phyloP scores from a whole-genome alignment of 1,284 basidiomycete species.

The Ustilago nuda region DNA sequence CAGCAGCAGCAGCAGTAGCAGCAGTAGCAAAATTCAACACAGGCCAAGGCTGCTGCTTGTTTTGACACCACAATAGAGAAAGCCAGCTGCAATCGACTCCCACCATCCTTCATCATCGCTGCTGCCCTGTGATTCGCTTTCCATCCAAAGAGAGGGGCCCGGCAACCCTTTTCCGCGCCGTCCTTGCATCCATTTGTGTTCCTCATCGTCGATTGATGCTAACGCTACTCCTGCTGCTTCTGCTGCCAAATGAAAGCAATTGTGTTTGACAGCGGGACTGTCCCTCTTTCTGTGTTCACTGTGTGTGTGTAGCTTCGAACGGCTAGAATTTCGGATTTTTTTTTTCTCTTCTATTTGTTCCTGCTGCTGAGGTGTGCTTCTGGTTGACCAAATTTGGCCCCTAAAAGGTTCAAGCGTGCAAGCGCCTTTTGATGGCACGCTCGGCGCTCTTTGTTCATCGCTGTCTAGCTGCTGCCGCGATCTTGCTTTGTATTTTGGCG shows the following conservation, averaged over 20 bases:
- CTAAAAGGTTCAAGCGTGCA: not conserved
- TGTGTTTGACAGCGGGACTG: conserved; percentile 10
- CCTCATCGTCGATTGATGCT: not conserved
- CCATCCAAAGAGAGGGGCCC: conserved; percentile 4
- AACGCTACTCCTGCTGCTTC: not conserved
- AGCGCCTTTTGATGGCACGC: not conserved
- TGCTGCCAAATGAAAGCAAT: not conserved
- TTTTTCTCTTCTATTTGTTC: not conserved
- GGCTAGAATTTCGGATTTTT: conserved; percentile 2
- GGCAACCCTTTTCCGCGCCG: conserved; percentile 15
- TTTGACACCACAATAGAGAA: conserved; percentile 3
- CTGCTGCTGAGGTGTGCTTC: not conserved
- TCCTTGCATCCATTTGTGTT: not conserved
- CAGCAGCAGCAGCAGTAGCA: not conserved
- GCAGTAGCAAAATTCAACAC: not conserved
- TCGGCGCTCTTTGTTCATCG: conserved; percentile 2
- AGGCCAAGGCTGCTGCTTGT: not conserved
- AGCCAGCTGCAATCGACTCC: not conserved
- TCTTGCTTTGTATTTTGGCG: not conserved
- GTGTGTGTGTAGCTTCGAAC: not conserved
- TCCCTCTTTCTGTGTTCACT: not conserved
- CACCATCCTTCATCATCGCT: not conserved
- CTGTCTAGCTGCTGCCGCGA: not conserved
- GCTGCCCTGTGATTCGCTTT: not conserved
- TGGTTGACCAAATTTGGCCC: conserved; percentile 6